Percentiles rank a stretch among this genome's conserved stretches.
phyloP scores from a whole-genome alignment of 768 basidiomycete species.

The Pleurotus sapidus region DNA sequence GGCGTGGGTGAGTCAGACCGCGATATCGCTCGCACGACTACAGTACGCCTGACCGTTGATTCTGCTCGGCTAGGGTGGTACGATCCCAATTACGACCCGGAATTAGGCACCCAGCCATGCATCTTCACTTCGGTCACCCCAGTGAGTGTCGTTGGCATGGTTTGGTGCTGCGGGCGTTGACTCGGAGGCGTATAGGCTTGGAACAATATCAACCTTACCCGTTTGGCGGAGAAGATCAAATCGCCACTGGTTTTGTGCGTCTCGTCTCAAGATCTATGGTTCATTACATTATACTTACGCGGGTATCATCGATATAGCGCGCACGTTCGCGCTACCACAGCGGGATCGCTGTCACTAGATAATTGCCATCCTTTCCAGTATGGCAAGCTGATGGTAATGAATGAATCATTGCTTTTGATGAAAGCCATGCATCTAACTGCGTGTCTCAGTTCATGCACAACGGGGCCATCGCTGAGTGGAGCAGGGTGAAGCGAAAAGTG shows the following conservation, averaged over 20 bases:
- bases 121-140: slow-evolving; percentile 96
- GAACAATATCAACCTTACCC: slow-evolving; percentile 93
- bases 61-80: slow-evolving; percentile 73
- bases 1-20: slow-evolving; percentile 70
- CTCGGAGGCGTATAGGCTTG: slow-evolving; percentile 61
- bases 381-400: slow-evolving; percentile 83
- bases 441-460: slow-evolving; percentile 89
- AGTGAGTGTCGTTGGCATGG: slow-evolving; percentile 36
- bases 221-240: slow-evolving; percentile 96
- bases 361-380: slow-evolving; percentile 96
- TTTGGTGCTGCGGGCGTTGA: neutral
- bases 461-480: slow-evolving; percentile 87
- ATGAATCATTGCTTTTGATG: slow-evolving; percentile 10
- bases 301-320: slow-evolving; percentile 40
- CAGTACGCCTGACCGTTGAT: neutral
- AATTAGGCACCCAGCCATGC: slow-evolving; percentile 85
- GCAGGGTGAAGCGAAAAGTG: slow-evolving; percentile 73
- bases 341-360: slow-evolving; percentile 86
- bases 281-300: slow-evolving; percentile 4
- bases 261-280: slow-evolving; percentile 21
- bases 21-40: neutral
- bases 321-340: slow-evolving; percentile 93
- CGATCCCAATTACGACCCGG: slow-evolving; percentile 80
- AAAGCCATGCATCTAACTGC: neutral
- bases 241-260: slow-evolving; percentile 91